These are phyloP conservation scores for Friedmanniomyces simplex DNA, from an alignment of 495 filamentous ascomycete genomes.

Conservation along the genomic window DNA sequence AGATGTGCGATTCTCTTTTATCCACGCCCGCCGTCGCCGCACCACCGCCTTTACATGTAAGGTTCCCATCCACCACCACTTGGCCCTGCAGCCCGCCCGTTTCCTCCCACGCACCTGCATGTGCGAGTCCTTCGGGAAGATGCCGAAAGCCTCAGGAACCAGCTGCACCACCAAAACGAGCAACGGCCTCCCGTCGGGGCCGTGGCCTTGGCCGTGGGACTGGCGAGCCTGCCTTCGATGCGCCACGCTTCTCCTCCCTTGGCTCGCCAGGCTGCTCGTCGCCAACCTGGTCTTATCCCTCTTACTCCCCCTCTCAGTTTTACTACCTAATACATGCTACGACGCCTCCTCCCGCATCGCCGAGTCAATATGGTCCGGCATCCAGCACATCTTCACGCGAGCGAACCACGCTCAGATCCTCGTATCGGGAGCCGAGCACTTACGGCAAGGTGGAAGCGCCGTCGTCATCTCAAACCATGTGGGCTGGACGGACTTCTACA, in stretches of 20 bases:
- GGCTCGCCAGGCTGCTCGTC: constrained; percentile 38
- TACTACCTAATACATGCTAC: constrained; percentile 40
- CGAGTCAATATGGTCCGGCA: constrained; percentile 40
- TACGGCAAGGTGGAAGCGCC: constrained; percentile 41
- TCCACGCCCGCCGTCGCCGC: too few species aligned
- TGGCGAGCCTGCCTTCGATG: constrained; percentile 24
- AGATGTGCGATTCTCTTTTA: too few species aligned
- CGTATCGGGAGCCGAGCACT: constrained; percentile 36
- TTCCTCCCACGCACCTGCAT: too few species aligned
- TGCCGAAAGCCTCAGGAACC: too few species aligned
- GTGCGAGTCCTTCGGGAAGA: too few species aligned
- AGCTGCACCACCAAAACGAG: too few species aligned
- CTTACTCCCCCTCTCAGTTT: constrained; percentile 39
- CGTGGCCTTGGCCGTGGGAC: too few species aligned
- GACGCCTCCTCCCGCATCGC: constrained; percentile 41
- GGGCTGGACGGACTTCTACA: constrained; percentile 50
- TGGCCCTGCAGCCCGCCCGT: too few species aligned
- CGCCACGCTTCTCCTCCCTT: constrained; percentile 37
- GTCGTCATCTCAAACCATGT: constrained; percentile 51
- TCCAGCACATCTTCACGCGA: constrained; percentile 42
- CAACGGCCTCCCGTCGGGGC: too few species aligned
- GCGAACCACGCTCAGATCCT: constrained; percentile 41
- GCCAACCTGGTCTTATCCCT: constrained; percentile 42
- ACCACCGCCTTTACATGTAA: too few species aligned
- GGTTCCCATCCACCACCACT: too few species aligned